These are phyloP conservation scores for Fusarium brevicatenulatum DNA, from an alignment of 2,329 filamentous ascomycete genomes.

Conservation along the genomic window DNA sequence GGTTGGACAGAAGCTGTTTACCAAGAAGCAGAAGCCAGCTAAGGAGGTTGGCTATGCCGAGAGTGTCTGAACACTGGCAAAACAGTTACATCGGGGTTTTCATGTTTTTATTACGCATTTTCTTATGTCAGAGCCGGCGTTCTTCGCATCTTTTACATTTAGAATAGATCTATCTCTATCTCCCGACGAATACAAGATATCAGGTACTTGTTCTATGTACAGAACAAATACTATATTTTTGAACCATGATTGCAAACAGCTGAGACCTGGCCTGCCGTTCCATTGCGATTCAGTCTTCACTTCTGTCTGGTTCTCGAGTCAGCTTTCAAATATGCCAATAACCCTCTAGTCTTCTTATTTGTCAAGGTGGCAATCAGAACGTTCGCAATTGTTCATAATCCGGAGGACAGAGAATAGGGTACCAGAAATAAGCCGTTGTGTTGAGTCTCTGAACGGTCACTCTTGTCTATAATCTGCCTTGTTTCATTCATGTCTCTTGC, in stretches of 20 bases:
- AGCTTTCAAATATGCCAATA: too few relatives aligned
- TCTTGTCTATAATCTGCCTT: background rate
- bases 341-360: background rate
- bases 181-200: background rate
- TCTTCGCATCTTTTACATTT: background rate
- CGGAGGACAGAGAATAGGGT: rapidly evolving
- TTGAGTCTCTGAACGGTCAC: rapidly evolving
- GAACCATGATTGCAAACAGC: background rate
- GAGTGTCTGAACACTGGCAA: constrained; percentile 42
- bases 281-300: rapidly evolving
- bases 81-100: background rate
- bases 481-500: background rate
- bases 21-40: constrained; percentile 45
- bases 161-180: constrained; percentile 1
- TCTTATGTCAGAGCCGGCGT: constrained; percentile 28
- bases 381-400: too few relatives aligned
- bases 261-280: rapidly evolving
- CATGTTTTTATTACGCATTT: background rate
- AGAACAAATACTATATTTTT: background rate
- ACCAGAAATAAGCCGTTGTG: rapidly evolving
- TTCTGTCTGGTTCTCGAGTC: background rate
- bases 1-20: constrained; percentile 52
- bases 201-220: background rate
- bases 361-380: too few relatives aligned
- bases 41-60: constrained; percentile 44